Base-by-base conservation (phyloP, 345 rosid genomes). In the Ceriops zippeliana region DNA sequence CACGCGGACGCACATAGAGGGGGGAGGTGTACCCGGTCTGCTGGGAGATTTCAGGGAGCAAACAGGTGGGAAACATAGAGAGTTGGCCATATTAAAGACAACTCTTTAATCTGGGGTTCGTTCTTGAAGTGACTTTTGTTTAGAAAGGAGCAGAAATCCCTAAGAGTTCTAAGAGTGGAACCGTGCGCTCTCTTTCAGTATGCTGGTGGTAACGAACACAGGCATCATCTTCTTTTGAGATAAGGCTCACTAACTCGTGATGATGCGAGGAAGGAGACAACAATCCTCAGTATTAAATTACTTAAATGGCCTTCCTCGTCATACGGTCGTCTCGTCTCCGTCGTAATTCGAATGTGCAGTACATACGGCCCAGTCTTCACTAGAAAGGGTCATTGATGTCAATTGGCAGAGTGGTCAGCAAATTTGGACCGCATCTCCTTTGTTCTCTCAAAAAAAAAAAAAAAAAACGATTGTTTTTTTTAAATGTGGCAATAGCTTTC, bases 61-160 rank as follows among this genome's bases (percentile, higher is more conserved):
- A 75, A 72, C n/a, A 32, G 81, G 66, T 6, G 75, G 47, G 63
- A 63, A 77, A 68, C 77, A 75, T 6, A 80, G 63, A 52, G 80
- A 79, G 46, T 61, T 81, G 30, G 88, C 77, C 88, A 84, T 86
- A 71, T 9, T 46, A 27, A 30, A 42, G 52, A 72, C 51, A 72
- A 51, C 52, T 47, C 20, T 32, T 15, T 15, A 34, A 42, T 5
- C 22, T 57, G 67, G 67, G 68, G 28, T 72, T 62, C 26, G 22
- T 60, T 22, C 54, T 24, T 34, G 8, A 66, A 19, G 8, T 32
- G 6, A 17, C 35, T 9, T 56, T 30, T 49, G 27, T 31, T 57
- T 22, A 24, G 60, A 73, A 61, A 65, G 22, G 5, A 22, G 27
- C 7, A 54, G 15, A 26, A 21, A 54, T n/a, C 9, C 7, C 1